These are phyloP conservation scores for Fragosphaeria purpurea DNA, from an alignment of 2,329 filamentous ascomycete genomes.

Conservation along the genomic window DNA sequence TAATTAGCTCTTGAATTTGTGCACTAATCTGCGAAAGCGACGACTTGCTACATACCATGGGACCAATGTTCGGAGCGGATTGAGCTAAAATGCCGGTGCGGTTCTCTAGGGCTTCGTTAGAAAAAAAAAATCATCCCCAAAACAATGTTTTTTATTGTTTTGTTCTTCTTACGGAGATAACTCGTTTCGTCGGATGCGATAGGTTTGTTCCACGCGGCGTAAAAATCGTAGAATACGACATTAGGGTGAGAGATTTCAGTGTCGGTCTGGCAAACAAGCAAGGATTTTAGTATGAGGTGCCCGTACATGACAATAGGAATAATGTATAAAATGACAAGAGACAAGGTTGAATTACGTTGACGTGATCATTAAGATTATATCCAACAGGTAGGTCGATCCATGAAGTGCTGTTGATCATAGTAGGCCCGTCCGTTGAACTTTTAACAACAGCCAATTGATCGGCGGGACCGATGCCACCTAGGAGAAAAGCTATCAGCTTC, in stretches of 20 bases:
- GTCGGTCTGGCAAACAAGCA: conserved; percentile 28
- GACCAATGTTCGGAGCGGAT: conserved; percentile 31
- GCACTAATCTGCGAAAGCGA: conserved; percentile 2
- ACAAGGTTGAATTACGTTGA: conserved; percentile 21
- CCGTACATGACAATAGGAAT: too few species aligned
- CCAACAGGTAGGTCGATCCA: conserved; percentile 42
- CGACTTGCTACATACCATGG: neutral
- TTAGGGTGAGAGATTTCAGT: conserved; percentile 32
- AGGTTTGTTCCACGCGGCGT: conserved; percentile 44
- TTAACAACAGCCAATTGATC: conserved; percentile 38
- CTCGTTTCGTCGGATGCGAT: conserved; percentile 29
- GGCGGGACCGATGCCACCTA: conserved; percentile 46
- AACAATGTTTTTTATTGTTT: neutral
- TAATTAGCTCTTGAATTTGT: neutral
- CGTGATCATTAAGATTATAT: conserved; percentile 37
- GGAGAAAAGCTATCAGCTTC: neutral
- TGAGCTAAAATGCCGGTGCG: conserved; percentile 53
- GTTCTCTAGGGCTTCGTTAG: conserved; percentile 17
- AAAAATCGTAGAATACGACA: conserved; percentile 54
- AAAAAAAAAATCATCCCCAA: neutral
- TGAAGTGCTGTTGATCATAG: conserved; percentile 31
- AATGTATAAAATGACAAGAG: neutral
- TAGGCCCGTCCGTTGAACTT: conserved; percentile 30
- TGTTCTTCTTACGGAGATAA: conserved; percentile 30
- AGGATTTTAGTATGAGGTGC: too few species aligned